A percentile compares a stretch with the other conserved stretches of the same genome.
Evolutionary conservation across 2,329 filamentous ascomycete species (phyloP).

Genomic region (Aureobasidium melanogenum): DNA sequence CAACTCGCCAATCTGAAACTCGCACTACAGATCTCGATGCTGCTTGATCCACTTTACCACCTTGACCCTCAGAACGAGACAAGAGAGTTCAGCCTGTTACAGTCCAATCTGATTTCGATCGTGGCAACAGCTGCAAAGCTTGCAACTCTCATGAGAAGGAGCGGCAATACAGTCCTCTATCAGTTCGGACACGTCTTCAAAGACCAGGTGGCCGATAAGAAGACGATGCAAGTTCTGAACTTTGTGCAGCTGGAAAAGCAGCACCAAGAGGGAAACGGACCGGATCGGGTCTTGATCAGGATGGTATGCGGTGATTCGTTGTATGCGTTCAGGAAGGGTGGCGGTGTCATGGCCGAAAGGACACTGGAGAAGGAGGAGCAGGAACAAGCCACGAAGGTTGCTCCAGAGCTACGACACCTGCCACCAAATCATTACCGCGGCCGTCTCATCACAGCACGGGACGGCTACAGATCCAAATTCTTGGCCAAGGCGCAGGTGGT

Average conservation of each 20-base stretch:
- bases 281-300: slow-evolving; percentile 21
- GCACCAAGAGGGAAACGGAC: slow-evolving; percentile 17
- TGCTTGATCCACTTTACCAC: slow-evolving; percentile 16
- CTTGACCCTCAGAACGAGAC: background rate
- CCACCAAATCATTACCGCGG: slow-evolving; percentile 5
- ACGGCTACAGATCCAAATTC: slow-evolving; percentile 22
- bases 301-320: slow-evolving; percentile 22
- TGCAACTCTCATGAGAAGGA: slow-evolving; percentile 18
- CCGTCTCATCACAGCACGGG: slow-evolving; percentile 11
- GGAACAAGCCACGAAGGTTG: background rate
- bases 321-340: slow-evolving; percentile 21
- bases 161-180: slow-evolving; percentile 19
- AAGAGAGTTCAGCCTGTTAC: background rate
- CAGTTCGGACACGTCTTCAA: slow-evolving; percentile 25
- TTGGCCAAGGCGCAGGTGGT: slow-evolving; percentile 18
- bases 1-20: background rate
- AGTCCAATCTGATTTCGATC: slow-evolving; percentile 13
- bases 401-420: slow-evolving; percentile 10
- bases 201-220: slow-evolving; percentile 23
- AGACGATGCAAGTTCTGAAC: slow-evolving; percentile 23
- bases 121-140: slow-evolving; percentile 17
- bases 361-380: slow-evolving; percentile 16
- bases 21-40: slow-evolving; percentile 13
- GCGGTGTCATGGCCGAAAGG: slow-evolving; percentile 17
- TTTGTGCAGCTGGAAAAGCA: slow-evolving; percentile 16